Evolutionary conservation across 257 asterid species (phyloP).

Genomic region (Forsythia viridissima): DNA sequence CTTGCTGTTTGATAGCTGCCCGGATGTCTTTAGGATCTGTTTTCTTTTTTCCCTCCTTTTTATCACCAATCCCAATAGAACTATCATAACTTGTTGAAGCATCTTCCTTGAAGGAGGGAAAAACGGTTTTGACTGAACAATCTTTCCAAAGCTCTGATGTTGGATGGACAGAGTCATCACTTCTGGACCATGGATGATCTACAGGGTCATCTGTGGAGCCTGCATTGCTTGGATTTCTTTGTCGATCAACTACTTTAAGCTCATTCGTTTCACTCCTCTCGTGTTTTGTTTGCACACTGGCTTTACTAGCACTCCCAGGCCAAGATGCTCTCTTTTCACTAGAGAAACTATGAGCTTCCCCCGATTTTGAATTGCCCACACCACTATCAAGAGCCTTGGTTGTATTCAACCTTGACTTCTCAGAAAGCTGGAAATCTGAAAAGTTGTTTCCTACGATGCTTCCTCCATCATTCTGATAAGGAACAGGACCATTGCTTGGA

Average conservation of each 20-base stretch:
- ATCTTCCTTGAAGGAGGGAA: constrained; percentile 60
- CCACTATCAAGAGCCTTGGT: constrained; percentile 46
- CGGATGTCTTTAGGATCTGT: constrained; percentile 50
- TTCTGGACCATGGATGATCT: constrained; percentile 56
- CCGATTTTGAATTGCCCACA: constrained; percentile 38
- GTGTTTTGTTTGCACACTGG: constrained; percentile 35
- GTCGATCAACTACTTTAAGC: constrained; percentile 54
- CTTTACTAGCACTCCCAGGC: constrained; percentile 55
- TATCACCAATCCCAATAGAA: constrained; percentile 43
- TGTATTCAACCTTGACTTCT: constrained; percentile 42
- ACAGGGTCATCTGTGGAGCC: constrained; percentile 44
- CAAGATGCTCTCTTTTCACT: constrained; percentile 59
- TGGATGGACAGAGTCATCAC: constrained; percentile 42
- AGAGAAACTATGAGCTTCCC: constrained; percentile 43
- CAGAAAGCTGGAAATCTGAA: constrained; percentile 57
- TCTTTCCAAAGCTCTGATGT: constrained; percentile 62
- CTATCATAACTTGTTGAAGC: constrained; percentile 63
- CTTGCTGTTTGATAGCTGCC: constrained; percentile 75
- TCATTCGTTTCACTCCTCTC: constrained; percentile 46
- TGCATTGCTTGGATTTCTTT: constrained; percentile 34
- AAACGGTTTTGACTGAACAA: constrained; percentile 68
- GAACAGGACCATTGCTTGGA: constrained; percentile 50
- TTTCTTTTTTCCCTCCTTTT: constrained; percentile 62
- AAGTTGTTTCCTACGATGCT: constrained; percentile 36
- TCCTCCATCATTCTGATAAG: constrained; percentile 48